These are phyloP conservation scores for Leccinum solheimii DNA, from an alignment of 1,284 basidiomycete species.

Conservation along the genomic window DNA sequence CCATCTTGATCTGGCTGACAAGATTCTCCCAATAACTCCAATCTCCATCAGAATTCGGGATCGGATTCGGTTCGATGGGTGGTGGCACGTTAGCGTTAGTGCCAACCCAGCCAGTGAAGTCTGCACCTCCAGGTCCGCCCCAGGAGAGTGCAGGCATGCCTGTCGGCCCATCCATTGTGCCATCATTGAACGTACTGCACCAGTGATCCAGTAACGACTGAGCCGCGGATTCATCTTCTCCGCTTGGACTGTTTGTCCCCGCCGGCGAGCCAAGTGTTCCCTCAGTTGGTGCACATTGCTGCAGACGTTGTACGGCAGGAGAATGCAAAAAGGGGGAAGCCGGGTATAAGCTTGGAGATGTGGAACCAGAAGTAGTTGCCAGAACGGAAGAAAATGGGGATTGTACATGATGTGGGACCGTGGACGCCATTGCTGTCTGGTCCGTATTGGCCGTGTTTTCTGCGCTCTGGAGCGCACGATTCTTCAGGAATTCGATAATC, in stretches of 20 bases:
- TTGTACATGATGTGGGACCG: conserved; percentile 28
- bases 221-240: conserved; percentile 72
- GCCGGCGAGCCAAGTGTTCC: conserved; percentile 53
- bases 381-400: conserved; percentile 41
- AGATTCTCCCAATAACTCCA: conserved; percentile 82
- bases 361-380: conserved; percentile 28
- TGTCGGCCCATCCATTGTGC: conserved; percentile 53
- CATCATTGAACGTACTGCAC: conserved; percentile 73
- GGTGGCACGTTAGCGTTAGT: conserved; percentile 30
- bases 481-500: conserved; percentile 77
- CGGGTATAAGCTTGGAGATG: conserved; percentile 32
- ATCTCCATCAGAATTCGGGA: conserved; percentile 62
- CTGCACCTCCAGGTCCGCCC: conserved; percentile 58
- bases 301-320: conserved; percentile 62
- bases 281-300: conserved; percentile 44
- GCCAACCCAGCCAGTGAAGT: conserved; percentile 63
- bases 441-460: conserved; percentile 33
- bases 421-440: conserved; percentile 36
- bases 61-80: conserved; percentile 42
- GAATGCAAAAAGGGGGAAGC: conserved; percentile 45
- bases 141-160: conserved; percentile 55
- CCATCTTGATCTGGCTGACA: conserved; percentile 71
- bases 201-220: conserved; percentile 78
- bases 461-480: conserved; percentile 56
- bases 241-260: conserved; percentile 63